Conservation (phyloP, 2,329 filamentous ascomycete species). For the Pyricularia grisea region DNA sequence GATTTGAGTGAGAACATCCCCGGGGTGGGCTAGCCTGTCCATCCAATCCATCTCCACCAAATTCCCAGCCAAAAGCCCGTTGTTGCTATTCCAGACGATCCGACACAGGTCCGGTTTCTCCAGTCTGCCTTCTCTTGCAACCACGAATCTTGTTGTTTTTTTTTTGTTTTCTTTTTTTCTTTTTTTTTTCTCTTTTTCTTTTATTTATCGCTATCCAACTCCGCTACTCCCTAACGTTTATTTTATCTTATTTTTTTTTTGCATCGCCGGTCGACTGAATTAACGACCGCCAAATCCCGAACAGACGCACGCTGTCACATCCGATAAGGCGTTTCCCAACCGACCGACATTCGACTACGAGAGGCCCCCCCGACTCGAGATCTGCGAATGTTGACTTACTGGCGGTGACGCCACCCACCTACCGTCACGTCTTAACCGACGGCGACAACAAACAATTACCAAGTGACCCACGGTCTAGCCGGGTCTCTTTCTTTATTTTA, state of each 20-base stretch:
- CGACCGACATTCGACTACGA: neutral
- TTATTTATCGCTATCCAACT: neutral
- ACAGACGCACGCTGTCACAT: neutral
- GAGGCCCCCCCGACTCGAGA: neutral
- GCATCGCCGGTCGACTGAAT: neutral
- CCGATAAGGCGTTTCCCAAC: neutral
- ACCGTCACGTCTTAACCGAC: neutral
- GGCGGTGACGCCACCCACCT: conserved; percentile 13
- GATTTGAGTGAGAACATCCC: neutral
- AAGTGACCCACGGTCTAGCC: neutral
- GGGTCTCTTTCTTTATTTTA: conserved; percentile 1
- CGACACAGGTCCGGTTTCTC: neutral
- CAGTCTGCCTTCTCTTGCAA: neutral
- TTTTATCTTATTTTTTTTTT: neutral
- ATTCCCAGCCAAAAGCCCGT: neutral
- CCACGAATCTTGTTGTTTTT: neutral
- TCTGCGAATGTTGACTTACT: conserved; percentile 2
- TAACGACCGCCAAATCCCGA: neutral
- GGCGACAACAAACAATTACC: neutral
- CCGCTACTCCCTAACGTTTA: neutral
- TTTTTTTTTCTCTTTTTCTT: neutral
- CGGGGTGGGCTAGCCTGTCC: neutral
- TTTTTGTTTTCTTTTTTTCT: neutral
- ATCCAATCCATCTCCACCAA: neutral
- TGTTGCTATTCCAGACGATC: neutral